A percentile compares a stretch with the other conserved stretches of the same genome.
Evolutionary conservation across 192 early-diverging fungal genomes (phyloP).

Genomic region (Radiomyces spectabilis): DNA sequence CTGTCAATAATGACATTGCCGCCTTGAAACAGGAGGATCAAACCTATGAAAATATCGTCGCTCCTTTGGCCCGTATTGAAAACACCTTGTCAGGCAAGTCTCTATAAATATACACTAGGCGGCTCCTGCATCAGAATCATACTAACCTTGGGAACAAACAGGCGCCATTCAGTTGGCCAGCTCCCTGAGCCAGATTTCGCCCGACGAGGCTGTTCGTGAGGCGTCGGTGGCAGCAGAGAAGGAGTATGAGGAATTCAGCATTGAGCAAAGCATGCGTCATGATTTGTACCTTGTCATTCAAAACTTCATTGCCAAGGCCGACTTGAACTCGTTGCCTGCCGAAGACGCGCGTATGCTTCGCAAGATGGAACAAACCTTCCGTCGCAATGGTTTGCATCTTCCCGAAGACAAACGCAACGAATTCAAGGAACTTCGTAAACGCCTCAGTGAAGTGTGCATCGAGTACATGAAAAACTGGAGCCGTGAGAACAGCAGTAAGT

Average conservation of each 20-base stretch:
- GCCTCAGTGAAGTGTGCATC: conserved; percentile 59
- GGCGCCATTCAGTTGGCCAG: conserved; percentile 5
- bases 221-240: conserved; percentile 59
- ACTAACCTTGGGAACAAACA: no score
- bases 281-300: conserved; percentile 57
- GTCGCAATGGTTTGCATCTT: conserved; percentile 67
- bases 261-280: conserved; percentile 55
- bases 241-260: conserved; percentile 54
- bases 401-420: conserved; percentile 48
- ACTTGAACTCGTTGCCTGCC: conserved; percentile 37
- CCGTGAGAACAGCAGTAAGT: conserved; percentile 51
- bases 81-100: conserved; percentile 18
- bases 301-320: conserved; percentile 39
- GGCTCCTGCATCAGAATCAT: no score
- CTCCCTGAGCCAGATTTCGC: conserved; percentile 22
- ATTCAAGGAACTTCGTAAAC: conserved; percentile 57
- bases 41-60: conserved; percentile 33
- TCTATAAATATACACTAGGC: not conserved
- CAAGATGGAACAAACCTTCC: conserved; percentile 57
- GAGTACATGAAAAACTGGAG: conserved; percentile 66
- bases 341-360: conserved; percentile 66
- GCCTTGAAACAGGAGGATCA: conserved; percentile 22
- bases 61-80: conserved; percentile 20
- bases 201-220: conserved; percentile 56
- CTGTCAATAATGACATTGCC: conserved; percentile 24